These are phyloP conservation scores for Penicillium antarcticum DNA, from an alignment of 495 filamentous ascomycete species.

Conservation along the genomic window DNA sequence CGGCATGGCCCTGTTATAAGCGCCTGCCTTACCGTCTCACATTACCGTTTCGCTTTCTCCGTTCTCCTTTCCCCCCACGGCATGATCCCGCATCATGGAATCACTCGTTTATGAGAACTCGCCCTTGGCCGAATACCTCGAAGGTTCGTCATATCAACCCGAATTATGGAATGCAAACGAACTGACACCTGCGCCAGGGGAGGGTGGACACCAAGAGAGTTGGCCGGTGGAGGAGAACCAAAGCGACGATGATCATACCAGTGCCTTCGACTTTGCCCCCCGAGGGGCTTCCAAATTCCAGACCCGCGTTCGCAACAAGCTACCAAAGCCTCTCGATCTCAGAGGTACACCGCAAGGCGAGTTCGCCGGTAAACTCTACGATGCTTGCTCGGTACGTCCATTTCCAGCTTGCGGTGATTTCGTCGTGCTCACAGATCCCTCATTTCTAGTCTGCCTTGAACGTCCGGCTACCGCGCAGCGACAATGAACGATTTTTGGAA, in stretches of 20 bases:
- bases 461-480: slow-evolving; percentile 72
- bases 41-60: slow-evolving; percentile 12
- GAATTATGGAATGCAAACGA: slow-evolving; percentile 2
- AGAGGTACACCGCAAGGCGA: slow-evolving; percentile 46
- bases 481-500: slow-evolving; percentile 87
- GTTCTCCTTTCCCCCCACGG: slow-evolving; percentile 13
- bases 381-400: slow-evolving; percentile 56
- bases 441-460: slow-evolving; percentile 50
- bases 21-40: slow-evolving; percentile 11
- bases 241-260: slow-evolving; percentile 30
- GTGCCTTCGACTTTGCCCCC: slow-evolving; percentile 65
- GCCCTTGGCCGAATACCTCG: slow-evolving; percentile 88
- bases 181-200: slow-evolving; percentile 36
- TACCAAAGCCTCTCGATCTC: slow-evolving; percentile 60
- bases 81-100: slow-evolving; percentile 66
- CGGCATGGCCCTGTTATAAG: slow-evolving; percentile 17
- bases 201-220: slow-evolving; percentile 42
- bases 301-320: slow-evolving; percentile 61
- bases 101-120: slow-evolving; percentile 85
- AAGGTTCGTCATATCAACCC: slow-evolving; percentile 57
- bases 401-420: background rate
- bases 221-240: slow-evolving; percentile 44
- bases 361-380: slow-evolving; percentile 50
- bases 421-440: slow-evolving; percentile 9
- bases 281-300: slow-evolving; percentile 65